Evolutionary conservation across 805 yeast genomes (phyloP).

Genomic region (Candida ponderosae): DNA sequence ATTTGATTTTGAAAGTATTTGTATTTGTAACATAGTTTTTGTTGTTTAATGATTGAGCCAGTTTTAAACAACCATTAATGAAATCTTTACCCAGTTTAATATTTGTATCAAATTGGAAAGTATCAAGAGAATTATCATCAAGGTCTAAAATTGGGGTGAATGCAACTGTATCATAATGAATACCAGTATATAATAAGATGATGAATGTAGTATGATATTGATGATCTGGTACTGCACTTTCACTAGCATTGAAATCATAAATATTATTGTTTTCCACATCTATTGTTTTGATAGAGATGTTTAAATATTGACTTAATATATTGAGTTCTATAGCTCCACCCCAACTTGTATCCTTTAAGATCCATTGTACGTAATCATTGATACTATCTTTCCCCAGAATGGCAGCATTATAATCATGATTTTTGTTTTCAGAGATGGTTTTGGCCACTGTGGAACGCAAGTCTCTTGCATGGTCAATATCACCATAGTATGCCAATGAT

Average conservation of each 20-base stretch:
- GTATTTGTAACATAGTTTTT: constrained; percentile 62
- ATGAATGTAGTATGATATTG: constrained; percentile 37
- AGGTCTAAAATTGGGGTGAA: constrained; percentile 19
- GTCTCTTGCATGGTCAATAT: constrained; percentile 35
- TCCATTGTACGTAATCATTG: constrained; percentile 53
- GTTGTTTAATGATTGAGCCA: constrained; percentile 38
- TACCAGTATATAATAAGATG: constrained; percentile 57
- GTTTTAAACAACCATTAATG: constrained; percentile 26
- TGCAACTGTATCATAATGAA: constrained; percentile 66
- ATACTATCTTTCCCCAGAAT: constrained; percentile 46
- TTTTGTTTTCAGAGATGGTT: constrained; percentile 33
- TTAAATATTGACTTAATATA: constrained; percentile 45
- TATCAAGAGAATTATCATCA: constrained; percentile 25
- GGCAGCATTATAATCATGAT: constrained; percentile 40
- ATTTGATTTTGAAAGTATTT: constrained; percentile 45
- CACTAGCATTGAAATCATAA: constrained; percentile 47
- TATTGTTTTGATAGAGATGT: constrained; percentile 46
- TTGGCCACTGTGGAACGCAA: constrained; percentile 46
- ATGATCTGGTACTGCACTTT: constrained; percentile 17
- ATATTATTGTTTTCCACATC: constrained; percentile 57
- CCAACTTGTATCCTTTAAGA: constrained; percentile 53
- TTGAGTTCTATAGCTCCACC: constrained; percentile 79
- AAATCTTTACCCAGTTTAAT: constrained; percentile 26
- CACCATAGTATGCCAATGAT: constrained; percentile 39
- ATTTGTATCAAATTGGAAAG: constrained; percentile 33